These are phyloP conservation scores for Aspergillus homomorphus DNA, from an alignment of 495 filamentous ascomycete genomes.

Conservation along the genomic window DNA sequence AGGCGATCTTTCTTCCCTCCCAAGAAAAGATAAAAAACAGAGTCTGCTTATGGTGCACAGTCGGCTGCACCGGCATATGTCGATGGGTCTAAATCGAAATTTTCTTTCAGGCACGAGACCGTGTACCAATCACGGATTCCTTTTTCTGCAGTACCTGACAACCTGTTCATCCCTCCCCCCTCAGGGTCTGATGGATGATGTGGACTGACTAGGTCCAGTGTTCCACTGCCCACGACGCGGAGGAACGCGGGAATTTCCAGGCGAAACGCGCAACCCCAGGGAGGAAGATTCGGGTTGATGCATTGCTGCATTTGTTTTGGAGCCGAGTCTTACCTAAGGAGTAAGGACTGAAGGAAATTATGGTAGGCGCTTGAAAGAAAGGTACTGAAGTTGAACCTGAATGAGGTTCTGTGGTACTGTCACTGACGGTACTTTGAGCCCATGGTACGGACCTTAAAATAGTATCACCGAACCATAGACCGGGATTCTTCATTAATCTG, in stretches of 20 bases:
- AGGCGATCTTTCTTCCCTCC: background rate
- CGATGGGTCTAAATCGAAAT: slow-evolving; percentile 1
- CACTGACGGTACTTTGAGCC: slow-evolving; percentile 3
- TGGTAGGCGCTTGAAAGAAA: background rate
- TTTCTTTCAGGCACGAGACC: slow-evolving; percentile 1
- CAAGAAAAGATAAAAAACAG: background rate
- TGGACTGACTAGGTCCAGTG: background rate
- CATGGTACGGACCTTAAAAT: slow-evolving; percentile 21
- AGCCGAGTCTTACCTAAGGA: slow-evolving; percentile 1
- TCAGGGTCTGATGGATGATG: background rate
- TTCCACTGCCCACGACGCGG: background rate
- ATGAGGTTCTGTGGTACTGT: background rate
- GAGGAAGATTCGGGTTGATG: background rate
- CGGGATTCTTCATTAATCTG: slow-evolving; percentile 8
- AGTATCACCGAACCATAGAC: slow-evolving; percentile 7
- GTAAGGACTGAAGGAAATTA: too few relatives aligned
- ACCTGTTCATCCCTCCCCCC: background rate
- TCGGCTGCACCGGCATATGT: slow-evolving; percentile 8
- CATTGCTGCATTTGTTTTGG: background rate
- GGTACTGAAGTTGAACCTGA: slow-evolving; percentile 1
- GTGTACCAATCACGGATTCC: background rate
- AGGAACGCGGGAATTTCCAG: slow-evolving; percentile 1
- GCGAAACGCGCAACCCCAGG: background rate
- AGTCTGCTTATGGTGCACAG: background rate
- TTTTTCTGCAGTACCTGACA: background rate